phyloP scores from a whole-genome alignment of 1,284 basidiomycete genomes.

The Sanghuangporus baumii region DNA sequence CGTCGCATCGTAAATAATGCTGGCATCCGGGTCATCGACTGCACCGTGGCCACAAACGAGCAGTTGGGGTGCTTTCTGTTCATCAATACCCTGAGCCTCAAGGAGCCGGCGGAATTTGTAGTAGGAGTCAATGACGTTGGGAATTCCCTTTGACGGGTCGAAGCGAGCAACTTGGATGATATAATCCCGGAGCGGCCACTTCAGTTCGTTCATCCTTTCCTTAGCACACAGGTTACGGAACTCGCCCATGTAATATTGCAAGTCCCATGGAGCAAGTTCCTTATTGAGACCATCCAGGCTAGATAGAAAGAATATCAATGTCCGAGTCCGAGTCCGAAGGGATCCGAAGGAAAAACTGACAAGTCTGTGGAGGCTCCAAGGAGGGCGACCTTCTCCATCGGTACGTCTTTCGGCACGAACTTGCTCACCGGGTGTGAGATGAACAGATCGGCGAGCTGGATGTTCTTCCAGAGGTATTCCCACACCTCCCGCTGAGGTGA shows the following conservation, averaged over 20 bases:
- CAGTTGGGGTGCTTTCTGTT: slow-evolving; percentile 69
- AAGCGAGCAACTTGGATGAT: slow-evolving; percentile 83
- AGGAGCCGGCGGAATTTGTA: slow-evolving; percentile 67
- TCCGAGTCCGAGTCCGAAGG: background rate
- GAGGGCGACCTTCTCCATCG: slow-evolving; percentile 60
- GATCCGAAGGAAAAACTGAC: slow-evolving; percentile 32
- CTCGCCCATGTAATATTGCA: slow-evolving; percentile 77
- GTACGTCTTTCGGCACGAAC: slow-evolving; percentile 82
- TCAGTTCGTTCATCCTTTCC: slow-evolving; percentile 71
- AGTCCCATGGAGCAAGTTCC: slow-evolving; percentile 67
- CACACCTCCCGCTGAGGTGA: slow-evolving; percentile 85
- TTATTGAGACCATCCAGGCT: slow-evolving; percentile 90
- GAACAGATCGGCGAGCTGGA: slow-evolving; percentile 79
- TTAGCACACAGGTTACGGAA: slow-evolving; percentile 69
- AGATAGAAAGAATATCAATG: background rate
- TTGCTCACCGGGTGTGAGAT: slow-evolving; percentile 88
- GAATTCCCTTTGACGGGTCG: slow-evolving; percentile 73
- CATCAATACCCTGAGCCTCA: slow-evolving; percentile 39
- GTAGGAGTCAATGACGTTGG: slow-evolving; percentile 79
- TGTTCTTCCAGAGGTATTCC: slow-evolving; percentile 87
- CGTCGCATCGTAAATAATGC: slow-evolving; percentile 79
- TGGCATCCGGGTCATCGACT: slow-evolving; percentile 81
- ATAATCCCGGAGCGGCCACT: slow-evolving; percentile 78
- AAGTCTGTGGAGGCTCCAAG: slow-evolving; percentile 78
- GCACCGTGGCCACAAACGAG: slow-evolving; percentile 85